Conservation (phyloP, 169 alveolate species). For the Plasmodium malariae region DNA sequence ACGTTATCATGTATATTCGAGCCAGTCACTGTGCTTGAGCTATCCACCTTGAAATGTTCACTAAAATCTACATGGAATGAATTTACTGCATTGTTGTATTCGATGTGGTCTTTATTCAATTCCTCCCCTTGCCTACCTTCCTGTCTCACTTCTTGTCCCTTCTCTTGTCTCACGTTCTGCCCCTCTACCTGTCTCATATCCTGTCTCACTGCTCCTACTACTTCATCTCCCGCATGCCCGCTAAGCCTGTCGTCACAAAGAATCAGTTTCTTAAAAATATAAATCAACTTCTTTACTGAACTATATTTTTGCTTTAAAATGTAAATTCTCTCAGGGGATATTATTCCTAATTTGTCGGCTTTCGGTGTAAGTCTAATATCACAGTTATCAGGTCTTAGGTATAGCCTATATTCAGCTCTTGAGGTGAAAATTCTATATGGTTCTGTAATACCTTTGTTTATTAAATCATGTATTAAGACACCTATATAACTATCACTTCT, state of each 20-base stretch:
- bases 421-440: constrained; percentile 94
- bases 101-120: too few relatives aligned
- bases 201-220: too few relatives aligned
- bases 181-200: too few relatives aligned
- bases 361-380: constrained; percentile 88
- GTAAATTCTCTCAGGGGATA: constrained; percentile 79
- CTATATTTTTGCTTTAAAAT: constrained; percentile 78
- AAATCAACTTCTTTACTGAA: constrained; percentile 46
- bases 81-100: too few relatives aligned
- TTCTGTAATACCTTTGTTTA: constrained; percentile 89
- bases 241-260: neutral
- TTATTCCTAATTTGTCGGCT: constrained; percentile 86
- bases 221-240: neutral
- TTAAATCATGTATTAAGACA: constrained; percentile 92
- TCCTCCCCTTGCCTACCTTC: too few relatives aligned
- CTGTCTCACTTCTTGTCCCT: too few relatives aligned
- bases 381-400: constrained; percentile 89
- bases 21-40: too few relatives aligned
- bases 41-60: too few relatives aligned
- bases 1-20: too few relatives aligned
- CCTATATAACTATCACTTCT: constrained; percentile 91
- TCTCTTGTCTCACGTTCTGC: too few relatives aligned
- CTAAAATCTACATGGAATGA: too few relatives aligned
- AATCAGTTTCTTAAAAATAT: constrained; percentile 22
- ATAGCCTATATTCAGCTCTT: constrained; percentile 90